Base-by-base conservation (phyloP, 768 basidiomycete species). In the Calocera cornea region DNA sequence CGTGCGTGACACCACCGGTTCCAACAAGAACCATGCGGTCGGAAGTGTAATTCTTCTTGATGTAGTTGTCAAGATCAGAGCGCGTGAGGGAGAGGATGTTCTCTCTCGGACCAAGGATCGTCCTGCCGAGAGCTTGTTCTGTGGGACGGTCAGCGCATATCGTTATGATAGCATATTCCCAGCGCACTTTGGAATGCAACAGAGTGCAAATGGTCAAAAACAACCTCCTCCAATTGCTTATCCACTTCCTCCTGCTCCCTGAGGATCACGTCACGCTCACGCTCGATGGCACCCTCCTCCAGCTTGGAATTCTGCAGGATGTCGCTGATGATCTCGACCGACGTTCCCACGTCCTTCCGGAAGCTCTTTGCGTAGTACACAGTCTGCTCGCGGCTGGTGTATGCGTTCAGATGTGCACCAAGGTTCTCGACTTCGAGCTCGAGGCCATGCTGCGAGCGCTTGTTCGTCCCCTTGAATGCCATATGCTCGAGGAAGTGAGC, bases 11-110 rank as follows among this genome's bases (percentile, higher is more conserved):
- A 70, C 94, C 95, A 68, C 97, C 97, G 64, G 95, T 86, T 67
- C 95, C 97, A 72, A 97, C 95, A 69, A 99, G 88, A 69, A 97
- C 94, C 93, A 99, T 98, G 69, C 95, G 92, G 81, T 99, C 95
- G 49, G 95, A 87, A 65, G 92, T 95, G 80, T 98, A 98, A 83
- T 99, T 98, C 72, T 89, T 95, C 78, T 92, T 86, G 81, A 98
- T 97, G 80, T 98, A 99, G 27, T 81, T 83, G 24, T 83, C 77
- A 47, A 99, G 87, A 78, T 98, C 95, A 71, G 90, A 86, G 63
- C 89, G 88, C 77, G 87, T 86, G 80, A 99, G 95, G 67, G 95
- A 97, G 70, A 95, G 82, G 73, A 99, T 98, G 81, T 97, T 97
- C 68, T 84, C 83, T 78, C 93, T 94, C 65, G 97, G 95, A 2